A percentile compares a stretch with the other conserved stretches of the same genome.
Conservation (phyloP, 805 yeast genomes). For the Cyberlindnera euphorbiae region DNA sequence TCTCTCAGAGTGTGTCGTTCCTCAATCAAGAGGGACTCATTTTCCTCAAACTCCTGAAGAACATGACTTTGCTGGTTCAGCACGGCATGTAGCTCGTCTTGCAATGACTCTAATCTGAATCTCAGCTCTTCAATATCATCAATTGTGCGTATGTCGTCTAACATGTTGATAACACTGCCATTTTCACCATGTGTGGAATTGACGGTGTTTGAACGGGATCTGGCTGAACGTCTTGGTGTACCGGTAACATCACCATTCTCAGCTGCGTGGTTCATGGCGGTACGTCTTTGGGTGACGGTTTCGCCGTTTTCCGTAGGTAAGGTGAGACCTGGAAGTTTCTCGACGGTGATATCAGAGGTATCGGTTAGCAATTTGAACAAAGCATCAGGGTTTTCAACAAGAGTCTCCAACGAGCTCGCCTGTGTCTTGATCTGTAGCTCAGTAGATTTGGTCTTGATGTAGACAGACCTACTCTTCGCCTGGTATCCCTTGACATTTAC, state of each 20-base stretch:
- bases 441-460: conserved; percentile 33
- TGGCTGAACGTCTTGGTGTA: conserved; percentile 16
- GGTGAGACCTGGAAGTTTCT: conserved; percentile 27
- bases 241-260: conserved; percentile 17
- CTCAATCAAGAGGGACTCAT: conserved; percentile 29
- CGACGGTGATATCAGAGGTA: conserved; percentile 16
- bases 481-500: conserved; percentile 35
- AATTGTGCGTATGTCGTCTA: conserved; percentile 24
- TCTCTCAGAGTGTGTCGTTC: conserved; percentile 35
- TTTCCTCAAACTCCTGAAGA: conserved; percentile 35
- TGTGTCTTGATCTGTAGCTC: conserved; percentile 20
- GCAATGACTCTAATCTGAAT: conserved; percentile 36
- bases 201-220: conserved; percentile 34
- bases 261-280: too few species aligned
- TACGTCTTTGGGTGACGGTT: conserved; percentile 1
- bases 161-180: conserved; percentile 5
- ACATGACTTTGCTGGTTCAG: conserved; percentile 30
- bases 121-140: conserved; percentile 40
- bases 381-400: conserved; percentile 34
- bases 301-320: conserved; percentile 17
- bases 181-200: conserved; percentile 17
- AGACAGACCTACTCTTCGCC: conserved; percentile 37
- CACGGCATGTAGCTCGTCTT: conserved; percentile 36
- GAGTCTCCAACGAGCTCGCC: conserved; percentile 23
- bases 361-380: conserved; percentile 32